Evolutionary conservation across 2,329 filamentous ascomycete species (phyloP).

Genomic region (Orbilia brochopaga): DNA sequence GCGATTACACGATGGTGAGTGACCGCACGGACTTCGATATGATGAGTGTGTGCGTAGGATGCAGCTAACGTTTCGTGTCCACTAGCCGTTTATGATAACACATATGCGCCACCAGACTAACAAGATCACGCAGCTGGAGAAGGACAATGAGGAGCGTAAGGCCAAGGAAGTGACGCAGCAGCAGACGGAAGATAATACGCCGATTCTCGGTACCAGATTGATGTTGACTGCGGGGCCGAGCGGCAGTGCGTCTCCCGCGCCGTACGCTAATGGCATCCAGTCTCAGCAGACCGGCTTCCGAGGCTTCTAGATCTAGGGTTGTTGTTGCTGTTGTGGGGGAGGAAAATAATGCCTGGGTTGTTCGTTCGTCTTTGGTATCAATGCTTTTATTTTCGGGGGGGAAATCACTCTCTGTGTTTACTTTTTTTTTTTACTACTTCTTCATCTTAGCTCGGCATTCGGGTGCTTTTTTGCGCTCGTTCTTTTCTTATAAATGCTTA

Average conservation of each 20-base stretch:
- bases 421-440: conserved; percentile 31
- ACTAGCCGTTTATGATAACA: conserved; percentile 93
- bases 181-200: conserved; percentile 90
- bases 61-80: conserved; percentile 29
- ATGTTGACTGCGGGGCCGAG: conserved; percentile 94
- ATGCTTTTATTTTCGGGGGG: background rate
- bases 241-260: conserved; percentile 66
- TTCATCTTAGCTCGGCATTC: conserved; percentile 16
- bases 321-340: conserved; percentile 29
- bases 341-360: conserved; percentile 40
- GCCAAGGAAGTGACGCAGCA: conserved; percentile 72
- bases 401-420: conserved; percentile 10
- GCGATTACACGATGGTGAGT: conserved; percentile 86
- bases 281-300: conserved; percentile 83
- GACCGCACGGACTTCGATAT: background rate
- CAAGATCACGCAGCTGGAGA: conserved; percentile 82
- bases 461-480: conserved; percentile 19
- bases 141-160: conserved; percentile 95
- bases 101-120: conserved; percentile 88
- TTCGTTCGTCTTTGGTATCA: conserved; percentile 46
- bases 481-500: conserved; percentile 9
- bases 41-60: background rate
- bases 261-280: conserved; percentile 84
- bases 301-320: conserved; percentile 64
- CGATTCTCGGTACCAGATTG: conserved; percentile 86